phyloP scores from a whole-genome alignment of 345 rosid genomes.

The Pistacia integerrima region DNA sequence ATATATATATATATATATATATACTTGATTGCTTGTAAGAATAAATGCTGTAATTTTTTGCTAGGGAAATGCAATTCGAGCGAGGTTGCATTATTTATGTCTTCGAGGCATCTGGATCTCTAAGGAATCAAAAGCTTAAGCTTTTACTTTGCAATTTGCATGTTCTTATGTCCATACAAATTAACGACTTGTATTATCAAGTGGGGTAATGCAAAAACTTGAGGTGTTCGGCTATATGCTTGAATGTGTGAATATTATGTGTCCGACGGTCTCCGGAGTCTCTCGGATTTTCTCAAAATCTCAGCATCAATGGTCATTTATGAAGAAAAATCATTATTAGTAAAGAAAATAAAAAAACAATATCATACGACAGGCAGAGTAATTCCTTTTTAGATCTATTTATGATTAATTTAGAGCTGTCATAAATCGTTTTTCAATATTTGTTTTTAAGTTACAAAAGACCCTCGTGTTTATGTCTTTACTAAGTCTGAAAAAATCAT shows the following conservation, averaged over 20 bases:
- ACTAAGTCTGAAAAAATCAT: neutral
- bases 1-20: no score
- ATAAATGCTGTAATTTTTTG: neutral
- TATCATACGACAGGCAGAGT: no score
- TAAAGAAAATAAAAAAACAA: no score
- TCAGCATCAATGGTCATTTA: neutral
- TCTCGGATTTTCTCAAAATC: neutral
- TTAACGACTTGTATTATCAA: slow-evolving; percentile 1
- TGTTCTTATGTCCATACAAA: neutral
- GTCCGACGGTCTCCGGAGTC: neutral
- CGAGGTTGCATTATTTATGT: neutral
- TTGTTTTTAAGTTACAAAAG: no score
- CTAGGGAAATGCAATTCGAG: neutral
- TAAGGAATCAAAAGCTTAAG: neutral
- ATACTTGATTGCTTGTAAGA: no score
- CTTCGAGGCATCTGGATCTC: neutral
- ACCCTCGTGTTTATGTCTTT: neutral
- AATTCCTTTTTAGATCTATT: no score
- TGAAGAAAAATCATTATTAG: no score
- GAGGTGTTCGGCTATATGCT: neutral
- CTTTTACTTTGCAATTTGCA: neutral
- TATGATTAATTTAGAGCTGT: no score
- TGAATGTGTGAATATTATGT: neutral
- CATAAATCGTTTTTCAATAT: no score
- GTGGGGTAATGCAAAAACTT: neutral